phyloP scores from a whole-genome alignment of 2,329 filamentous ascomycete species.

The Exophiala sp. region DNA sequence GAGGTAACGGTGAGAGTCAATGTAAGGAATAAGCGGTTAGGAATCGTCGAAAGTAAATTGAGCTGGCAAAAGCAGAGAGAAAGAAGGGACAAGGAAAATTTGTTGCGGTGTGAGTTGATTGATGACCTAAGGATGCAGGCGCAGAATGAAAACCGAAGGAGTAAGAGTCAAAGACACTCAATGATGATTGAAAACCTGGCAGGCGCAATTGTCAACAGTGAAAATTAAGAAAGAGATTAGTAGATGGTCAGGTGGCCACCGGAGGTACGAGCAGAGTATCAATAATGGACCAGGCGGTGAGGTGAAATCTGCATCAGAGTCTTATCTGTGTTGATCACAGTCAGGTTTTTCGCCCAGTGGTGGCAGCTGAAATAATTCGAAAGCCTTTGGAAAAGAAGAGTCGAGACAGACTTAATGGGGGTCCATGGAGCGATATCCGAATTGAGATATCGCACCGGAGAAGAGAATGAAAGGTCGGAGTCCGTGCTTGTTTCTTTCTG shows the following conservation, averaged over 20 bases:
- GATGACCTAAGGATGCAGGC: no score
- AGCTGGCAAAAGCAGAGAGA: background rate
- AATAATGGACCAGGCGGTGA: background rate
- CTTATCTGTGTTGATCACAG: background rate
- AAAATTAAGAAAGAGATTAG: background rate
- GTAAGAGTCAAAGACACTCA: no score
- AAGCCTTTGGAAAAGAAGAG: background rate
- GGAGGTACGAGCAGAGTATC: no score
- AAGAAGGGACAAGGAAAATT: background rate
- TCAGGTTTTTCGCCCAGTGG: background rate
- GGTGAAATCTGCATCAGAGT: background rate
- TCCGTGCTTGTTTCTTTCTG: background rate
- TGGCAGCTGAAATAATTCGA: background rate
- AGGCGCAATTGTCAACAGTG: background rate
- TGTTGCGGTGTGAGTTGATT: background rate
- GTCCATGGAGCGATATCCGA: background rate
- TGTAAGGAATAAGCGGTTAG: background rate
- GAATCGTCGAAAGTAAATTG: no score
- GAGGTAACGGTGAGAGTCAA: background rate
- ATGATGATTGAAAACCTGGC: no score
- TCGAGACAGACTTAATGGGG: background rate
- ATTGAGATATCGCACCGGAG: slow-evolving; percentile 2
- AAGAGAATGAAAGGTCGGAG: slow-evolving; percentile 1
- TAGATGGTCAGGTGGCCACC: background rate
- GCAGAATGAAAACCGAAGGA: no score